These are phyloP conservation scores for Boletus chippewaensis DNA, from an alignment of 1,284 basidiomycete species.

Conservation along the genomic window DNA sequence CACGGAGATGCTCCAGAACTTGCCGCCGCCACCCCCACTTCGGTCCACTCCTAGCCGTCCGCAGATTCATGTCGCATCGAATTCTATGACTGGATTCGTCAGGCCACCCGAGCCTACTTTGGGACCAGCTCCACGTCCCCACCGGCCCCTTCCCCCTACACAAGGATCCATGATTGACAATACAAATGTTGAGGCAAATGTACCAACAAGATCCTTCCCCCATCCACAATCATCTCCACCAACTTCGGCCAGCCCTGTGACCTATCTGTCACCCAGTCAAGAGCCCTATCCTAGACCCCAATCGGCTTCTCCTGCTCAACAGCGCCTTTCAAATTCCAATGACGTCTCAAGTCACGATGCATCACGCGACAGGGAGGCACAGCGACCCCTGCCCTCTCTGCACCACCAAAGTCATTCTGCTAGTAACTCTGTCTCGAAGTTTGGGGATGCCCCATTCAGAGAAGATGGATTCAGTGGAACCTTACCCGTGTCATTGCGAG, in stretches of 20 bases:
- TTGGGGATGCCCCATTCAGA: conserved; percentile 28
- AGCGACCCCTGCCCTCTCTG: conserved; percentile 24
- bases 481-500: conserved; percentile 26
- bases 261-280: conserved; percentile 30
- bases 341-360: conserved; percentile 21
- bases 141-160: conserved; percentile 31
- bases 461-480: conserved; percentile 27
- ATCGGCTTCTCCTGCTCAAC: conserved; percentile 48
- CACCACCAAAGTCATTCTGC: conserved; percentile 29
- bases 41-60: conserved; percentile 29
- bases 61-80: conserved; percentile 22
- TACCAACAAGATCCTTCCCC: conserved; percentile 21
- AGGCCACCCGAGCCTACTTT: conserved; percentile 20
- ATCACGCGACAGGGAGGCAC: conserved; percentile 27
- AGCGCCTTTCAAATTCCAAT: conserved; percentile 24
- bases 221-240: conserved; percentile 34
- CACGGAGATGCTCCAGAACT: conserved; percentile 25
- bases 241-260: conserved; percentile 26
- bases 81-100: conserved; percentile 13
- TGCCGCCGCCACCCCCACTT: conserved; percentile 18
- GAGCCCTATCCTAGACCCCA: conserved; percentile 55
- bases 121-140: conserved; percentile 16
- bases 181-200: conserved; percentile 18
- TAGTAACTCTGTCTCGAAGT: conserved; percentile 27
- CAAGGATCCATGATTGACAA: conserved; percentile 21